Base-by-base conservation (phyloP, 371 early-diverging fungal genomes). In the Mucor piriformis region DNA sequence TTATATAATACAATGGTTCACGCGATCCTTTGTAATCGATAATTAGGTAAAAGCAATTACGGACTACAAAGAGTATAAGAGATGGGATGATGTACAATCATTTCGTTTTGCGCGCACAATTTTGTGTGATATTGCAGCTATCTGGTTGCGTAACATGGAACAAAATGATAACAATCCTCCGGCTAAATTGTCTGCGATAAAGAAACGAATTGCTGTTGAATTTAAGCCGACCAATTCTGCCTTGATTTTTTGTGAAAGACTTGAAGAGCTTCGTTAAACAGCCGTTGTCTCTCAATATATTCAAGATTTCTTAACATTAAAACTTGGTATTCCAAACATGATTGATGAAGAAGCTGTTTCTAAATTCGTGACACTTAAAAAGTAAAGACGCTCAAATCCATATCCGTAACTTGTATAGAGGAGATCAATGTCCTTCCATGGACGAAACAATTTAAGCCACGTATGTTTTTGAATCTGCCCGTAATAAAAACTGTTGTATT, bases 1-100 rank as follows among this genome's bases (percentile, higher is more conserved):
- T 37, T 35, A 7, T 8, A 5, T 35, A 50, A 23, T 50, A 37
- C 34, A 34, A 37, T 50, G 51, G 51, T 12, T 50, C 51, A 12
- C 16, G 51, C 3, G 51, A 37, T 37, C 51, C 51, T 12, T 34
- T 34, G 8, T 37, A 3, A 50, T 50, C 35, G 51, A 50, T 20
- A 10, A 33, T 11, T 50, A 37, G 51, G 34, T 37, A 10, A 33
- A 12, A 23, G 34, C 51, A 4, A 37, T 50, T 37, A 7, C 34
- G 0, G 37, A 50, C 13, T 50, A 50, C 13, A 24, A 21, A 24
- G 46, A 21, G 3, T 25, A 24, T 25, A 46, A 46, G 13, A 10
- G 13, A 12, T 46, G 21, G 21, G 15, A 8, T 11, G 21, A 21
- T 7, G 15, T 2, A 23, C 21, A 46, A 25, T 6, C 46, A 21